A percentile compares a stretch with the other conserved stretches of the same genome.
phyloP scores from a whole-genome alignment of 495 filamentous ascomycete genomes.

The Daldinia decipiens region DNA sequence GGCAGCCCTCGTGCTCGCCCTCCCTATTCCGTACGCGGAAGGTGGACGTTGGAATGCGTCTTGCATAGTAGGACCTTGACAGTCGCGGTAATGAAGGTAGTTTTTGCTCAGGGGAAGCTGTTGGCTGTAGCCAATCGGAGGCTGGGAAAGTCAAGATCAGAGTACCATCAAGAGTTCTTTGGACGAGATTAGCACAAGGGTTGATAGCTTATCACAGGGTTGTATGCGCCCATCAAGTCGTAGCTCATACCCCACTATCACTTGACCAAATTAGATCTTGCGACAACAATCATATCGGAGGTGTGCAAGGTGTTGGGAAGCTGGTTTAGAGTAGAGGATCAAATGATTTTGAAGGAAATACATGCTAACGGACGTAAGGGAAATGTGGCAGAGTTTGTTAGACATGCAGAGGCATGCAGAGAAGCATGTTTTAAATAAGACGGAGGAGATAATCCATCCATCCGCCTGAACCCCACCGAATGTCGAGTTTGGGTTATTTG shows the following conservation, averaged over 20 bases:
- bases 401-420: conserved; percentile 22
- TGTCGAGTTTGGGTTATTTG: conserved; percentile 11
- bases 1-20: conserved; percentile 35
- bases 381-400: conserved; percentile 30
- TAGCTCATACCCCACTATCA: conserved; percentile 48
- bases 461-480: conserved; percentile 18
- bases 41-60: conserved; percentile 46
- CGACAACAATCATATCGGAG: conserved; percentile 39
- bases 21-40: conserved; percentile 47
- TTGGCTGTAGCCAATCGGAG: conserved; percentile 38
- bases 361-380: conserved; percentile 30
- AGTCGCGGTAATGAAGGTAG: conserved; percentile 41
- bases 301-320: conserved; percentile 20
- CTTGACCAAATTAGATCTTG: conserved; percentile 46
- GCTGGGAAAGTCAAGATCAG: conserved; percentile 9
- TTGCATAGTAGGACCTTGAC: conserved; percentile 36
- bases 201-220: conserved; percentile 44
- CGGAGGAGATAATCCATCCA: conserved; percentile 23
- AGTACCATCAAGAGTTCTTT: conserved; percentile 35
- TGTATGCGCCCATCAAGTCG: conserved; percentile 42
- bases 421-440: conserved; percentile 21
- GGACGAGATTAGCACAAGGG: conserved; percentile 41
- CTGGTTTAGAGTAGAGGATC: conserved; percentile 27
- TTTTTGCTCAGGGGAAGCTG: conserved; percentile 46
- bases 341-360: conserved; percentile 30